Evolutionary conservation across 2,329 filamentous ascomycete species (phyloP).

Genomic region (Plenodomus lindquistii): DNA sequence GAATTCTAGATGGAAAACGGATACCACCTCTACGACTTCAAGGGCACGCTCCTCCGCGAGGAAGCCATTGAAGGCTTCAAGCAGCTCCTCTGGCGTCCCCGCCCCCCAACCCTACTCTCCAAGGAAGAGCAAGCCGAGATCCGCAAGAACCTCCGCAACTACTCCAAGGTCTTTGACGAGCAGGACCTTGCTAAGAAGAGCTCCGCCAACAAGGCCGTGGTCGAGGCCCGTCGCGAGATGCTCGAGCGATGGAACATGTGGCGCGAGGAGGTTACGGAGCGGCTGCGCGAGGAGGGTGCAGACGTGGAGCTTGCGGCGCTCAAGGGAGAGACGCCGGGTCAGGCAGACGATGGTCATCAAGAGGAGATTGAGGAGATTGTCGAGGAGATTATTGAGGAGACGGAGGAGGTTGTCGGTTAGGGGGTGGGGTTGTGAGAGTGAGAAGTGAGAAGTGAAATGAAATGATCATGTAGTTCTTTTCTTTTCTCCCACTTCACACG

Average conservation of each 20-base stretch:
- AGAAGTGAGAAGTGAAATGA: background rate
- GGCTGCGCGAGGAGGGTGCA: constrained; percentile 63
- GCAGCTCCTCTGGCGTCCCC: constrained; percentile 93
- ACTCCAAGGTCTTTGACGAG: constrained; percentile 92
- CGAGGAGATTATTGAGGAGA: constrained; percentile 87
- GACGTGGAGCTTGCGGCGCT: constrained; percentile 61
- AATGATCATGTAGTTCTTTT: no score
- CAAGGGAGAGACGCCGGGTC: constrained; percentile 43
- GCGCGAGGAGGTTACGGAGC: constrained; percentile 71
- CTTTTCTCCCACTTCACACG: no score
- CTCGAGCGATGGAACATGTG: constrained; percentile 90
- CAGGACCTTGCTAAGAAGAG: constrained; percentile 92
- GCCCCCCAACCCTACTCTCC: constrained; percentile 84
- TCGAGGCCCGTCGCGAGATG: constrained; percentile 80
- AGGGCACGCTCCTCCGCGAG: constrained; percentile 84
- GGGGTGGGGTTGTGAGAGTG: background rate
- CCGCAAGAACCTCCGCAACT: constrained; percentile 97
- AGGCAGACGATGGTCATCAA: constrained; percentile 53
- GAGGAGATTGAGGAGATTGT: constrained; percentile 75
- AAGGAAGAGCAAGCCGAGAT: constrained; percentile 98
- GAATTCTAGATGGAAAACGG: constrained; percentile 89
- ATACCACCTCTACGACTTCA: constrained; percentile 98
- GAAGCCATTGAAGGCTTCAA: constrained; percentile 96
- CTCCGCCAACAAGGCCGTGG: constrained; percentile 89
- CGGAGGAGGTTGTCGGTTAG: constrained; percentile 69